phyloP scores from a whole-genome alignment of 768 basidiomycete genomes.

The Auricularia sp. region DNA sequence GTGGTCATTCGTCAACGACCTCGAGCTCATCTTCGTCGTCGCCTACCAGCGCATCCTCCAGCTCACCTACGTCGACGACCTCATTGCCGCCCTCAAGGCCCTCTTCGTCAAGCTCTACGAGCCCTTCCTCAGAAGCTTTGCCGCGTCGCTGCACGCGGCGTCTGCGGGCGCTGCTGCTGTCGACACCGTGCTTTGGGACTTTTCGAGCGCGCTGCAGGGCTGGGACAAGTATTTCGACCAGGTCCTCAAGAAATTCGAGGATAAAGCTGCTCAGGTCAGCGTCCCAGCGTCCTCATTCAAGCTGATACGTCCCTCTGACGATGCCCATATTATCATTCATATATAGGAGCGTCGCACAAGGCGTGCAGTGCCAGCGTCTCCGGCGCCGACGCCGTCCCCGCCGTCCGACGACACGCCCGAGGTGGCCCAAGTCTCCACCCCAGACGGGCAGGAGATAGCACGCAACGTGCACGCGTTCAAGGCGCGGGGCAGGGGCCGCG shows the following conservation, averaged over 20 bases:
- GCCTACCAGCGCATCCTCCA: constrained; percentile 95
- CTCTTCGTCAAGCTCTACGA: constrained; percentile 83
- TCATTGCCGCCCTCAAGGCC: constrained; percentile 68
- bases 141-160: constrained; percentile 68
- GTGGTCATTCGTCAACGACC: constrained; percentile 91
- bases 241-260: constrained; percentile 62
- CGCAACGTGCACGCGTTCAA: constrained; percentile 88
- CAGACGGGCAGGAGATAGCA: constrained; percentile 85
- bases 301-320: constrained; percentile 4
- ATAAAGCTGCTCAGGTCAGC: constrained; percentile 58
- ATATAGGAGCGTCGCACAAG: constrained; percentile 58
- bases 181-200: constrained; percentile 48
- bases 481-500: constrained; percentile 67
- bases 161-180: constrained; percentile 32
- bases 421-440: constrained; percentile 22
- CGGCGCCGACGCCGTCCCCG: background rate
- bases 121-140: constrained; percentile 73
- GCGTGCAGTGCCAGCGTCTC: constrained; percentile 6
- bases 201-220: constrained; percentile 56
- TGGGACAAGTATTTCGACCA: constrained; percentile 81
- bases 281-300: background rate
- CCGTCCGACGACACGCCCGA: background rate
- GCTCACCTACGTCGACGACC: constrained; percentile 85
- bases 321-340: background rate
- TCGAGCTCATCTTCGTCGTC: constrained; percentile 95